Conservation (phyloP, 1,139 yeast genomes). For the Hansenula anomala region DNA sequence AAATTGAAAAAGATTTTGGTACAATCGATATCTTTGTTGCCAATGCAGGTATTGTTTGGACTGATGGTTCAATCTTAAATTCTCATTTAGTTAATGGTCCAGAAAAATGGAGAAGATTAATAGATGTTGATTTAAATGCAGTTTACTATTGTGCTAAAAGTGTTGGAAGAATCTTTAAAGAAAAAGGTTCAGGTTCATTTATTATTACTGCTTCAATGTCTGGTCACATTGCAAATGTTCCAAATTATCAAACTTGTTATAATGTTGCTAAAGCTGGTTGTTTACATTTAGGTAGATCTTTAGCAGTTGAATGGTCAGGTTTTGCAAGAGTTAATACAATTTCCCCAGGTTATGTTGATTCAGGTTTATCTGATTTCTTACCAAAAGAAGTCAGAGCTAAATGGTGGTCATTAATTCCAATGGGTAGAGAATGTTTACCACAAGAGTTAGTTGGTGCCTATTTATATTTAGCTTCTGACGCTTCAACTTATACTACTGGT, state of each 20-base stretch:
- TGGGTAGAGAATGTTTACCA: constrained; percentile 78
- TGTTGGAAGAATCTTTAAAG: constrained; percentile 69
- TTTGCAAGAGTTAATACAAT: constrained; percentile 84
- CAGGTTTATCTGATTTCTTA: constrained; percentile 61
- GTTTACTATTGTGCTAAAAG: constrained; percentile 72
- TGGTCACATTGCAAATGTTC: constrained; percentile 83
- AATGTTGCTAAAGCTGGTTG: constrained; percentile 90
- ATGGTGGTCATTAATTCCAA: constrained; percentile 72
- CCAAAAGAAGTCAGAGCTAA: constrained; percentile 37
- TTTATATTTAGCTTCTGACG: constrained; percentile 78
- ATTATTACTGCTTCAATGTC: constrained; percentile 89
- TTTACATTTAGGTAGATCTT: constrained; percentile 69
- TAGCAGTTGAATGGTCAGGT: constrained; percentile 90
- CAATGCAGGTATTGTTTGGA: constrained; percentile 90
- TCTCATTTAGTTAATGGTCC: constrained; percentile 44
- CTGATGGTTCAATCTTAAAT: constrained; percentile 63
- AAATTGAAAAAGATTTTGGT: constrained; percentile 65
- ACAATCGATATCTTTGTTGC: constrained; percentile 82
- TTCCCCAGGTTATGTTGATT: constrained; percentile 81
- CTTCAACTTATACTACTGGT: constrained; percentile 85
- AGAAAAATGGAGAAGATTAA: constrained; percentile 61
- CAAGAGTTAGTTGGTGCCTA: constrained; percentile 85
- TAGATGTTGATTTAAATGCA: constrained; percentile 71
- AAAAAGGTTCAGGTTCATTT: constrained; percentile 68
- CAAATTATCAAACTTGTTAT: constrained; percentile 85